Base-by-base conservation (phyloP, 176 grass and related monocot genomes). In the Oryza rufipogon region DNA sequence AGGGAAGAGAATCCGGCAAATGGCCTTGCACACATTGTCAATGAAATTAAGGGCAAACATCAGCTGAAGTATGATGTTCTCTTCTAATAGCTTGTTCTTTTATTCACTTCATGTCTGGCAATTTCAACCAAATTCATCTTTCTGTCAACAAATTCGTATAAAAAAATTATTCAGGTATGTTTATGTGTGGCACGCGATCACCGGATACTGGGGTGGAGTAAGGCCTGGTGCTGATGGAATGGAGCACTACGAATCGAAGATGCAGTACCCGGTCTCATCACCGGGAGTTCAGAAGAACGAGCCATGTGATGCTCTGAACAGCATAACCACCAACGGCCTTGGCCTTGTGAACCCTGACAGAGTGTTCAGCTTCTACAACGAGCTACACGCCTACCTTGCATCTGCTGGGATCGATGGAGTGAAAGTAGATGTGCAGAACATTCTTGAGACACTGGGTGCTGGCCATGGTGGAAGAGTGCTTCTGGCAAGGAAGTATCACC, bases 181-280 rank as follows among this genome's bases (percentile, higher is more conserved):
- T 26, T 97, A 91, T 86, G 78, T 92, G 56, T 97, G 95, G 95
- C 92, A 94, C 45, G 86, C 92, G 8, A 92, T 97, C 36, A 91
- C 88, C n/a, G 95, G 95, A 4, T 97, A 97, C 79, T 97, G 95
- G 95, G 95, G 95, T 83, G 95, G 95, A 28, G 86, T 97, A 41
- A 91, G 61, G 61, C 90, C 90, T 15, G 81, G 75, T 44, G 75
- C 16, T 56, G 56, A 32, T 51, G 88, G 73, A 52, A 92, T 97
- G 92, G 88, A 91, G 79, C 84, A 88, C 72, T 92, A 97, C 13
- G 84, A 88, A 25, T 91, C 92, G 1, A 97, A 89, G 84, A 86
- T 97, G 84, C 86, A 92, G 9, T 91, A 79, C 39, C 90, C 90
- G 14, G 71, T 94, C n/a, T 76, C 88, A 74, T 91, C 92, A 6